These are phyloP conservation scores for Sambucus nigra DNA, from an alignment of 129 eudicot species.

Conservation along the genomic window DNA sequence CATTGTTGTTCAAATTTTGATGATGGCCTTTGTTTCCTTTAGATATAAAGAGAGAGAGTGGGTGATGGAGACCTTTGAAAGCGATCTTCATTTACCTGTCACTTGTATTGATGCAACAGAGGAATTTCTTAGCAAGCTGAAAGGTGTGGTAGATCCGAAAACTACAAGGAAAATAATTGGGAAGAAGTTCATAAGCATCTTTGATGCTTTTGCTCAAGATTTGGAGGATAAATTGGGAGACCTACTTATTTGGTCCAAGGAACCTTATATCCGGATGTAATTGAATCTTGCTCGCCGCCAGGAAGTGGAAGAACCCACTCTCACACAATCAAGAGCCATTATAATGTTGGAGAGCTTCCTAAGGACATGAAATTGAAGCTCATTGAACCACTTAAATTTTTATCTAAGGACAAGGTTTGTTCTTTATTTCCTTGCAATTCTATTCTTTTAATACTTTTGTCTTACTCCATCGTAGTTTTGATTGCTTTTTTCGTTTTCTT, in stretches of 20 bases:
- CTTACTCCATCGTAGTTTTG: too few relatives aligned
- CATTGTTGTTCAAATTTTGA: background rate
- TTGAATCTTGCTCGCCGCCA: slow-evolving; percentile 97
- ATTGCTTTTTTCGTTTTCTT: background rate
- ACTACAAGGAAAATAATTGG: slow-evolving; percentile 85
- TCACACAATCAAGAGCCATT: slow-evolving; percentile 95
- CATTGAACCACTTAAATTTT: slow-evolving; percentile 87
- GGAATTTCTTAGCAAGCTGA: slow-evolving; percentile 63
- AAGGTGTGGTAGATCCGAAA: slow-evolving; percentile 92
- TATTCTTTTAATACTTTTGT: background rate
- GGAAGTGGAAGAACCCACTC: slow-evolving; percentile 92
- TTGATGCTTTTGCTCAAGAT: slow-evolving; percentile 83
- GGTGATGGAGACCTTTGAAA: slow-evolving; percentile 90
- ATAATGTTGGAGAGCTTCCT: slow-evolving; percentile 94
- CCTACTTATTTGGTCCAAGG: slow-evolving; percentile 93
- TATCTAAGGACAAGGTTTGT: slow-evolving; percentile 89
- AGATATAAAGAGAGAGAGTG: slow-evolving; percentile 85
- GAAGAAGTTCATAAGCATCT: slow-evolving; percentile 71
- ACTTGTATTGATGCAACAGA: slow-evolving; percentile 87
- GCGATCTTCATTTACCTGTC: slow-evolving; percentile 88
- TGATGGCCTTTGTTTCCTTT: slow-evolving; percentile 4
- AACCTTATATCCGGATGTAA: slow-evolving; percentile 93
- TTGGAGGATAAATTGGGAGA: slow-evolving; percentile 66
- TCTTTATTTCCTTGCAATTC: background rate
- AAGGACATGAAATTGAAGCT: slow-evolving; percentile 96